Base-by-base conservation (phyloP, 2,329 filamentous ascomycete genomes). In the Colletotrichum filicis region DNA sequence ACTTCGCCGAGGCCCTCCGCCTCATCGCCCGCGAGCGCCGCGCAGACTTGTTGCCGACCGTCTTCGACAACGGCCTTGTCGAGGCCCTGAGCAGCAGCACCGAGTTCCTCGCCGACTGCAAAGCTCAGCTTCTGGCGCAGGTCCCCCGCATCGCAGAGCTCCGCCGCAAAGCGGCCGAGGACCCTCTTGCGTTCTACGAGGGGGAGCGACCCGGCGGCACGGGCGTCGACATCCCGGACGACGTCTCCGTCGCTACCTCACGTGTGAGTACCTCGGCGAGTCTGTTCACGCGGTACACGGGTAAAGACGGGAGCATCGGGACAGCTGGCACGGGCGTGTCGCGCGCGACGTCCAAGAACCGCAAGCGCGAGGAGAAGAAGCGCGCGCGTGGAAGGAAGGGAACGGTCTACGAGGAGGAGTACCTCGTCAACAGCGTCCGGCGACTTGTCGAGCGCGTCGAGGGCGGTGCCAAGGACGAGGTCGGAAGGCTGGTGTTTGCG, bases 391-490 rank as follows among this genome's bases (percentile, higher is more conserved):
- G 97, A 28, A 96, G 98, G 82, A 98, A 98, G 86, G 97, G 97
- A 12, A 98, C 94, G 19, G 94, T 99, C 5, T 99, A 99, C 82
- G 97, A 99, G 82, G 96, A 98, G 80, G 97, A 98, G 82, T 99
- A 99, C 82, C 89, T 99, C 5, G 92, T 98, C 71, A 97, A 95
- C 81, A 96, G 93, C 76, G 92, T 98, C 46, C 90, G 92, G 14
- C 88, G 97, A 28, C 87, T 99, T 42, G 90, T 98, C 16, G 95
- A 97, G 81, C 89, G 95, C 46, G 91, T 98, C 26, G 95, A 95
- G 81, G 87, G 87, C 30, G 87, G 87, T 26, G 88, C 92, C 3
- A 89, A 91, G 63, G 87, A 90, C 1, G 97, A 99, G 80, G 90
- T 94, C 0, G 89, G 91, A 79, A 85, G 92, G 19, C 87, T 98